phyloP scores from a whole-genome alignment of 805 yeast genomes.

The Hanseniaspora valbyensis region DNA sequence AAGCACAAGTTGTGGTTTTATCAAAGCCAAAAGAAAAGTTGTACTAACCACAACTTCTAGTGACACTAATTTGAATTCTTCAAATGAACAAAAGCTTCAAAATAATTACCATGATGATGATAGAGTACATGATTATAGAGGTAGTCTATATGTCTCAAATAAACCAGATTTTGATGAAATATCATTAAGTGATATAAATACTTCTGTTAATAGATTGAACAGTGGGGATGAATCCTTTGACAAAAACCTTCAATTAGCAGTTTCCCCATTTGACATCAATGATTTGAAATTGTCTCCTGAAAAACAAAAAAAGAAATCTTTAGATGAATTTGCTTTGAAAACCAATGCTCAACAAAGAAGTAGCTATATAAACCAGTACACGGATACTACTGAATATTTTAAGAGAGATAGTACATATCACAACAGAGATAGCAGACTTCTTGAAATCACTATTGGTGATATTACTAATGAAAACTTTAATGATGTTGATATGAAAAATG shows the following conservation, averaged over 20 bases:
- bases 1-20: background rate
- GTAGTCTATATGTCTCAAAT: slow-evolving; percentile 8
- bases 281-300: background rate
- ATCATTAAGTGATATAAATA: slow-evolving; percentile 1
- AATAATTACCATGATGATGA: background rate
- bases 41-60: background rate
- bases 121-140: slow-evolving; percentile 3
- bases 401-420: background rate
- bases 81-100: background rate
- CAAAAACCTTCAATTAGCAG: too few species aligned
- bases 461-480: slow-evolving; percentile 6
- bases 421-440: slow-evolving; percentile 12
- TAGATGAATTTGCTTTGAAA: background rate
- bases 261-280: background rate
- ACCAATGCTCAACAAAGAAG: background rate
- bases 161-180: slow-evolving; percentile 9
- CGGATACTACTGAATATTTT: background rate
- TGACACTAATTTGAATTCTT: background rate
- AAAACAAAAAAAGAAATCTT: background rate
- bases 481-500: background rate
- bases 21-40: slow-evolving; percentile 6
- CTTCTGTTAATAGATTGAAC: background rate
- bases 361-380: background rate
- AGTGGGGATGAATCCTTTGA: too few species aligned
- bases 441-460: slow-evolving; percentile 11